Conservation (phyloP, 139 green algal species). For the Picochlorum sp. region DNA sequence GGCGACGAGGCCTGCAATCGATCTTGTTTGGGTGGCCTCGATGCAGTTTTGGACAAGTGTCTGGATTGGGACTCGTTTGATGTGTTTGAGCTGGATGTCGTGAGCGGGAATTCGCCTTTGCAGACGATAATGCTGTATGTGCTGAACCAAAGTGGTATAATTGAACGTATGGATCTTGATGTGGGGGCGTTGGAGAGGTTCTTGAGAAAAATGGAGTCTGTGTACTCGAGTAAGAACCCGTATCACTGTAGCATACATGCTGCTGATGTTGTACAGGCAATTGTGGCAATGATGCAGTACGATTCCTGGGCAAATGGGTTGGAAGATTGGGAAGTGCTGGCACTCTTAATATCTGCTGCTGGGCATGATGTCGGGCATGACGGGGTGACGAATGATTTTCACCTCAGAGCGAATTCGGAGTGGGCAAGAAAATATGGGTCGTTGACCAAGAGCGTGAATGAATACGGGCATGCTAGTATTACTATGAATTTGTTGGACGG, state of each 20-base stretch:
- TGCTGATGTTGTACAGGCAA: conserved; percentile 50
- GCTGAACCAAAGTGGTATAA: conserved; percentile 23
- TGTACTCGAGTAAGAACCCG: conserved; percentile 29
- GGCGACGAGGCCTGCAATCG: too few species aligned
- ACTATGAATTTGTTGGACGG: neutral
- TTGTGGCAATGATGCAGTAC: conserved; percentile 33
- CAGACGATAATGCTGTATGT: conserved; percentile 21
- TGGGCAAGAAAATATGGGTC: conserved; percentile 44
- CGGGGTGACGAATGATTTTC: conserved; percentile 58
- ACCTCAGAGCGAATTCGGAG: conserved; percentile 30
- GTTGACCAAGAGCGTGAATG: conserved; percentile 44
- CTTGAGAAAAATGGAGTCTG: conserved; percentile 23
- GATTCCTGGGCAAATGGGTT: conserved; percentile 31
- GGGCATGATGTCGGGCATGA: conserved; percentile 59
- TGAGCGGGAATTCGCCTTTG: conserved; percentile 23
- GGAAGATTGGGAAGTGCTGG: conserved; percentile 41
- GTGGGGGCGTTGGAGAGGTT: conserved; percentile 20
- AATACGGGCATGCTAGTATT: conserved; percentile 43
- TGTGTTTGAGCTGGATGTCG: conserved; percentile 31
- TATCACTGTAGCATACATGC: conserved; percentile 62
- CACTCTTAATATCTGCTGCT: conserved; percentile 38
- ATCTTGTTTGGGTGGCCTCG: too few species aligned
- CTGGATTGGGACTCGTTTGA: conserved; percentile 46
- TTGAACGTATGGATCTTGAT: conserved; percentile 27
- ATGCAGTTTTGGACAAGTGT: conserved; percentile 19